Conservation (phyloP, 2,329 filamentous ascomycete species). For the Beauveria asiatica region DNA sequence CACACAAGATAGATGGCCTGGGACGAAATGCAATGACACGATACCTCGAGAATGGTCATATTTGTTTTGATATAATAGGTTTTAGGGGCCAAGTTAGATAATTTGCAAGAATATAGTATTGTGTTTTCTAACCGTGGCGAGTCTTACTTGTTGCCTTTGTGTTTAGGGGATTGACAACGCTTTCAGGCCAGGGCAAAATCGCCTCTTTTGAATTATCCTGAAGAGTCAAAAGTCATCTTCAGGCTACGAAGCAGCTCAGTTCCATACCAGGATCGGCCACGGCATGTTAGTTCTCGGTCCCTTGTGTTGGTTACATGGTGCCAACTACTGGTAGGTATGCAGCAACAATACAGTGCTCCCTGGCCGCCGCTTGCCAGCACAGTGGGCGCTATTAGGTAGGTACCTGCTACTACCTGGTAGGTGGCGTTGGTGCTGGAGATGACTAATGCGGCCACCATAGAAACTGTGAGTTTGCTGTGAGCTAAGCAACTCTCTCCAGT, state of each 20-base stretch:
- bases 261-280: too few species aligned
- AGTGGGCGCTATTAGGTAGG: background rate
- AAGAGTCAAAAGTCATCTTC: too few species aligned
- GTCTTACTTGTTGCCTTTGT: background rate
- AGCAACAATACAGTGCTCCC: background rate
- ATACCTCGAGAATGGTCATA: slow-evolving; percentile 6
- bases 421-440: background rate
- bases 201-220: too few species aligned
- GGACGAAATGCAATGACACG: slow-evolving; percentile 15
- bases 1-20: slow-evolving; percentile 19
- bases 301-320: background rate
- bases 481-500: slow-evolving; percentile 12
- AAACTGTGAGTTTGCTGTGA: slow-evolving; percentile 9
- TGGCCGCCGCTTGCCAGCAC: background rate
- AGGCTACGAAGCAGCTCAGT: too few species aligned
- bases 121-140: background rate
- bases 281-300: too few species aligned
- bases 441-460: slow-evolving; percentile 12
- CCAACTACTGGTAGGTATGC: background rate
- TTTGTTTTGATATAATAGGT: slow-evolving; percentile 9
- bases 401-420: background rate
- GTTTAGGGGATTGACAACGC: too few species aligned
- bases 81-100: slow-evolving; percentile 9
- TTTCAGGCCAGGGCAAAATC: too few species aligned
- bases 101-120: slow-evolving; percentile 7